phyloP scores from a whole-genome alignment of 495 filamentous ascomycete species.

The Parmelia sp. region DNA sequence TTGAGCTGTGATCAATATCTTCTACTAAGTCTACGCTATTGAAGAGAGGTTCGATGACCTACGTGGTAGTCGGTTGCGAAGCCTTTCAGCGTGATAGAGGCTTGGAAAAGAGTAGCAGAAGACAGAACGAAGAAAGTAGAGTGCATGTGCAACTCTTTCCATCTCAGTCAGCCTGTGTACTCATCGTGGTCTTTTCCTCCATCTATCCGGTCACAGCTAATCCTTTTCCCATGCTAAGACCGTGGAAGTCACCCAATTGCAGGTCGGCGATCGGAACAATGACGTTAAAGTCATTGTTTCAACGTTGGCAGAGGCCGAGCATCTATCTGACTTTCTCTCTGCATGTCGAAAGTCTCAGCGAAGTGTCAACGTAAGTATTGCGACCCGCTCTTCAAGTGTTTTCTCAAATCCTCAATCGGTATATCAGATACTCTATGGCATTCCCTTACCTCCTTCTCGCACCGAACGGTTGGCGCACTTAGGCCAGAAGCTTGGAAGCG shows the following conservation, averaged over 20 bases:
- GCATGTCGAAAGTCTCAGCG: conserved; percentile 47
- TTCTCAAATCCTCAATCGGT: not conserved
- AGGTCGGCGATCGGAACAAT: conserved; percentile 52
- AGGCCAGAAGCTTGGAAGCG: conserved; percentile 43
- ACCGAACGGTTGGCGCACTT: conserved; percentile 51
- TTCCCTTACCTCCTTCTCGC: conserved; percentile 62
- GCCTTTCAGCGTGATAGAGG: not conserved
- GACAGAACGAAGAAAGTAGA: not conserved
- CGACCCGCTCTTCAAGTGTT: not conserved
- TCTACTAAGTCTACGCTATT: not conserved
- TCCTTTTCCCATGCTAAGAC: too few species aligned
- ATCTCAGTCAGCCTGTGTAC: not conserved
- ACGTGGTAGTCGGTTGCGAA: not conserved
- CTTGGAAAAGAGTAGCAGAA: not conserved
- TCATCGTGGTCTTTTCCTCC: not conserved
- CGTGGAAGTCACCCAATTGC: conserved; percentile 61
- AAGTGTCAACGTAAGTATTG: conserved; percentile 48
- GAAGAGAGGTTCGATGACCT: not conserved
- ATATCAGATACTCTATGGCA: conserved; percentile 63
- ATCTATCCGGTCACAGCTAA: not conserved
- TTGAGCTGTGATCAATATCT: not conserved
- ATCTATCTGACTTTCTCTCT: conserved; percentile 55
- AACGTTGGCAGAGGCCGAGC: conserved; percentile 70
- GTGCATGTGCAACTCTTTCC: not conserved
- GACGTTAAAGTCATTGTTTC: conserved; percentile 68